Conservation (phyloP, 2,329 filamentous ascomycete species). For the Aureobasidium melanogenum region DNA sequence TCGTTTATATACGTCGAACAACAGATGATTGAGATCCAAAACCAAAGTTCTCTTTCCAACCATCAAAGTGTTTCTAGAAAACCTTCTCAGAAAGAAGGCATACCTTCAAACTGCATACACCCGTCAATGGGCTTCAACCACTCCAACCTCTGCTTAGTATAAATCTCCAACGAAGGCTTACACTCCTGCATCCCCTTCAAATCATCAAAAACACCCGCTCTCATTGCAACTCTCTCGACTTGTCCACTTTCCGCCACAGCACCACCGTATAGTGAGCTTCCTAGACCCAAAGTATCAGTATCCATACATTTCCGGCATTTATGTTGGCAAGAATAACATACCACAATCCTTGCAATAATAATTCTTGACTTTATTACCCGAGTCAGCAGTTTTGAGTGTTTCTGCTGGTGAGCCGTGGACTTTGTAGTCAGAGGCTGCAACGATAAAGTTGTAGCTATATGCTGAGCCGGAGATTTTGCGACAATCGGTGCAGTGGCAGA, state of each 20-base stretch:
- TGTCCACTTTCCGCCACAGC: constrained; percentile 28
- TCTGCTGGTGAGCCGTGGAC: constrained; percentile 43
- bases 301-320: too few relatives aligned
- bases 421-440: constrained; percentile 35
- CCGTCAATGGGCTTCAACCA: constrained; percentile 33
- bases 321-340: constrained; percentile 22
- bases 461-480: constrained; percentile 44
- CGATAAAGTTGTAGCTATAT: constrained; percentile 43
- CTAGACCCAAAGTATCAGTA: constrained; percentile 20
- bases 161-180: constrained; percentile 36
- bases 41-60: not conserved
- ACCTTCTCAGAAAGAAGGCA: constrained; percentile 21
- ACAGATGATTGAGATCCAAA: too few relatives aligned
- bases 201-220: constrained; percentile 37
- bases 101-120: constrained; percentile 32
- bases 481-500: constrained; percentile 45
- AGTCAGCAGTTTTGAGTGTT: constrained; percentile 41
- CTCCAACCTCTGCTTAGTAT: constrained; percentile 25
- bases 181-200: constrained; percentile 28
- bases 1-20: too few relatives aligned
- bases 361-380: constrained; percentile 45
- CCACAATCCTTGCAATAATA: constrained; percentile 54
- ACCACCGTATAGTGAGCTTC: constrained; percentile 16
- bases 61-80: not conserved
- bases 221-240: constrained; percentile 26